Evolutionary conservation across 1,284 basidiomycete species (phyloP).

Genomic region (Ceratobasidium sp.): DNA sequence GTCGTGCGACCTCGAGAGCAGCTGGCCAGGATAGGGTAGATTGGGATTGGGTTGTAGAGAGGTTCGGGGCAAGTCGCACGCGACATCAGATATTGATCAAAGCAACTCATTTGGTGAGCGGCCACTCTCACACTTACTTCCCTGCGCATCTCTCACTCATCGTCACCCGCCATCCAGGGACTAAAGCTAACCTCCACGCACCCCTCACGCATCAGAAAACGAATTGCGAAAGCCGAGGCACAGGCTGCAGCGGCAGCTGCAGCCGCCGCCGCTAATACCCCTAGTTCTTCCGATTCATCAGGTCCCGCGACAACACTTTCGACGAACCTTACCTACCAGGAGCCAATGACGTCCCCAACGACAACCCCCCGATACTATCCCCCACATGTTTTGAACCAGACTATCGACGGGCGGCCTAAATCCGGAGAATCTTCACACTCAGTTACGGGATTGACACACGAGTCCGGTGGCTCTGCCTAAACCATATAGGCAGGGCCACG

Average conservation of each 20-base stretch:
- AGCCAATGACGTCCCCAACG: conserved; percentile 31
- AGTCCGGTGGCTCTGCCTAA: conserved; percentile 41
- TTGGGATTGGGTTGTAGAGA: conserved; percentile 41
- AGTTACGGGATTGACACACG: conserved; percentile 18
- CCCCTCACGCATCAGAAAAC: conserved; percentile 41
- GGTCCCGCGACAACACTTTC: conserved; percentile 12
- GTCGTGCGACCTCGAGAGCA: conserved; percentile 28
- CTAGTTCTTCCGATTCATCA: conserved; percentile 31
- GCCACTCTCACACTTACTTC: neutral
- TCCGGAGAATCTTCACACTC: conserved; percentile 41
- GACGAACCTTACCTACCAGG: conserved; percentile 2
- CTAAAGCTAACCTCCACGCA: conserved; percentile 39
- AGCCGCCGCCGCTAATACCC: conserved; percentile 21
- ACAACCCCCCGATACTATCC: conserved; percentile 30
- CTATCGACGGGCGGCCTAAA: conserved; percentile 33
- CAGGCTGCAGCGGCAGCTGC: conserved; percentile 16
- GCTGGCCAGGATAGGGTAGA: conserved; percentile 38
- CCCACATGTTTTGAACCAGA: conserved; percentile 23
- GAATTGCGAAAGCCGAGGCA: conserved; percentile 40
- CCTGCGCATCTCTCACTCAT: conserved; percentile 1
- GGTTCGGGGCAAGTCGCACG: conserved; percentile 41
- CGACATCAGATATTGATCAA: conserved; percentile 42
- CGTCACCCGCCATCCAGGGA: conserved; percentile 14
- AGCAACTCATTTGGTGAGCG: conserved; percentile 37
- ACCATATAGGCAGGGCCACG: conserved; percentile 27